phyloP scores from a whole-genome alignment of 768 basidiomycete genomes.

The Hygrocybe coccinea region DNA sequence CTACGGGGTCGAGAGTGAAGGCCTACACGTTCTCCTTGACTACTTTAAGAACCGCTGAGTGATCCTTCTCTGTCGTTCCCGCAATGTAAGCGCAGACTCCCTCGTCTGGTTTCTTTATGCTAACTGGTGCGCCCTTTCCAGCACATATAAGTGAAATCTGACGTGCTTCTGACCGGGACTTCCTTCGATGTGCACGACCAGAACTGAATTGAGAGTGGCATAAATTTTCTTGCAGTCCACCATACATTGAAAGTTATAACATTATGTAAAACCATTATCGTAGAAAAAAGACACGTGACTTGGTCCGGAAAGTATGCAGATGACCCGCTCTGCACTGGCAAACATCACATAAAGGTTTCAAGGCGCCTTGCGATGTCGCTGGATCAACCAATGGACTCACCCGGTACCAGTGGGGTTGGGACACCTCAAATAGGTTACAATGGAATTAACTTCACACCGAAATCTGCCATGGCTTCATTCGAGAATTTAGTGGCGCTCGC shows the following conservation, averaged over 20 bases:
- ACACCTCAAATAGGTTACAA: not conserved
- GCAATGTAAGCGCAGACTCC: slow-evolving; percentile 90
- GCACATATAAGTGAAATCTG: too few relatives aligned
- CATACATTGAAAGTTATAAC: too few relatives aligned
- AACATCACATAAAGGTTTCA: too few relatives aligned
- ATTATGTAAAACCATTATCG: too few relatives aligned
- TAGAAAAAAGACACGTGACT: too few relatives aligned
- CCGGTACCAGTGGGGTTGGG: not conserved
- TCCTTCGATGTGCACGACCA: too few relatives aligned
- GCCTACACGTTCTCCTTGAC: slow-evolving; percentile 86
- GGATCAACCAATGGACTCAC: slow-evolving; percentile 13
- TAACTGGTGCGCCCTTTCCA: too few relatives aligned
- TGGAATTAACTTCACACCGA: slow-evolving; percentile 45
- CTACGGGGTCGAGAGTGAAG: slow-evolving; percentile 92
- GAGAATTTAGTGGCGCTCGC: slow-evolving; percentile 82
- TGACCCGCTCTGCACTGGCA: too few relatives aligned
- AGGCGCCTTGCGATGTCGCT: not conserved
- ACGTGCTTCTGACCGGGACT: too few relatives aligned
- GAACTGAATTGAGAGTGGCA: too few relatives aligned
- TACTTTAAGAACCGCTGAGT: slow-evolving; percentile 94
- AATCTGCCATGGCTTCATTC: slow-evolving; percentile 65
- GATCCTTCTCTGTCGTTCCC: slow-evolving; percentile 18
- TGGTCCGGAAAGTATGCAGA: too few relatives aligned
- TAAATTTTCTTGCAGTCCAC: too few relatives aligned
- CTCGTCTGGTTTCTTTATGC: slow-evolving; percentile 78